phyloP scores from a whole-genome alignment of 148 eudicot species.

The Rhododendron kiyosumense region DNA sequence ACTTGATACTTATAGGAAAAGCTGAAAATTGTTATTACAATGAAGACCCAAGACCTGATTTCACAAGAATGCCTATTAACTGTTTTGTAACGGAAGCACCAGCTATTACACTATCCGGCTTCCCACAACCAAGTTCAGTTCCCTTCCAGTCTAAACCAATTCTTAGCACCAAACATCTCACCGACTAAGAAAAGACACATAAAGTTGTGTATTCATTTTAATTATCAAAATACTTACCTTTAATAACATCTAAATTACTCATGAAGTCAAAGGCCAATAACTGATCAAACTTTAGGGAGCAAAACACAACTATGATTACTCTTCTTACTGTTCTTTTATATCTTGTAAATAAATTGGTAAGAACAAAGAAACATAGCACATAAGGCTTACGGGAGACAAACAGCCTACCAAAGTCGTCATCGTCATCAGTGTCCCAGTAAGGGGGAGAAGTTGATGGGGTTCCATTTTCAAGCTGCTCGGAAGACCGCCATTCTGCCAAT shows the following conservation, averaged over 20 bases:
- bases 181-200: neutral
- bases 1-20: neutral
- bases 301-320: constrained; percentile 3
- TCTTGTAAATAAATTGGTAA: neutral
- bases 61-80: neutral
- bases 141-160: neutral
- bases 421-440: constrained; percentile 87
- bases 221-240: neutral
- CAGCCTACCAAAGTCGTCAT: constrained; percentile 53
- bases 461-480: constrained; percentile 80
- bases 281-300: neutral
- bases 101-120: neutral
- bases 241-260: neutral
- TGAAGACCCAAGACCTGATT: neutral
- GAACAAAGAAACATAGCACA: neutral
- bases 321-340: neutral
- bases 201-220: neutral
- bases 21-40: neutral
- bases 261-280: neutral
- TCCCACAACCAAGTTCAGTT: neutral
- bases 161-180: neutral
- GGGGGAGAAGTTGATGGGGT: constrained; percentile 91
- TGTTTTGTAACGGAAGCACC: neutral
- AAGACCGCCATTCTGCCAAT: constrained; percentile 79
- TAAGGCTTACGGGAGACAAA: neutral